Evolutionary conservation across 306 rosid species (phyloP).

Genomic region (Bauhinia variegata): DNA sequence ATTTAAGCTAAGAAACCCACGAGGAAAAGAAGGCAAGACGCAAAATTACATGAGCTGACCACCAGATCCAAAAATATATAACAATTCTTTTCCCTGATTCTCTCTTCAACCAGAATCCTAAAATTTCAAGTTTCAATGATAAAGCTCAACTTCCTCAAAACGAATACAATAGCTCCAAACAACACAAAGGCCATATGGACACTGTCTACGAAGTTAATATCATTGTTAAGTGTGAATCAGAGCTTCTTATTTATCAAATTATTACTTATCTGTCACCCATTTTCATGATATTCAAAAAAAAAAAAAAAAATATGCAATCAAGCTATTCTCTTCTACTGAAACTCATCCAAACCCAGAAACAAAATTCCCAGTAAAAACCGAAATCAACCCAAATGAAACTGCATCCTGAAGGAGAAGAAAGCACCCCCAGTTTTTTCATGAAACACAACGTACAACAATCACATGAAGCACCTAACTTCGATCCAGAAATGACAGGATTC

Average conservation of each 20-base stretch:
- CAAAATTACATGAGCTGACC: too few relatives aligned
- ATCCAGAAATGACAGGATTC: slow-evolving; percentile 23
- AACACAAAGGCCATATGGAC: slow-evolving; percentile 1
- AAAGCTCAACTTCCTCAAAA: neutral
- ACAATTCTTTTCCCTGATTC: too few relatives aligned
- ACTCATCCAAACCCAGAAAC: neutral
- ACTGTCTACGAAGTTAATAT: neutral
- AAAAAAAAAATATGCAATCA: too few relatives aligned
- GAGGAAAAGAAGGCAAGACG: too few relatives aligned
- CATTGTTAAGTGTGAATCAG: slow-evolving; percentile 6
- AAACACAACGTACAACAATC: neutral
- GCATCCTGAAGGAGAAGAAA: slow-evolving; percentile 10
- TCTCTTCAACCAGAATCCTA: too few relatives aligned
- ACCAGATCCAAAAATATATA: too few relatives aligned
- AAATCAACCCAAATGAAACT: neutral
- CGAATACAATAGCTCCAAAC: neutral
- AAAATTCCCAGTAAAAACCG: neutral
- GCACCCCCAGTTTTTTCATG: neutral
- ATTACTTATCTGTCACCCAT: neutral
- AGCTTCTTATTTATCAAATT: neutral
- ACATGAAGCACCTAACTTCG: slow-evolving; percentile 10
- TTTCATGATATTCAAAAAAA: neutral
- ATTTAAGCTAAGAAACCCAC: too few relatives aligned
- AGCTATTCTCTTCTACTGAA: neutral
- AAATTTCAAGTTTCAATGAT: slow-evolving; percentile 1